These are phyloP conservation scores for Aspergillus novofumigatus DNA, from an alignment of 2,329 filamentous ascomycete genomes.

Conservation along the genomic window DNA sequence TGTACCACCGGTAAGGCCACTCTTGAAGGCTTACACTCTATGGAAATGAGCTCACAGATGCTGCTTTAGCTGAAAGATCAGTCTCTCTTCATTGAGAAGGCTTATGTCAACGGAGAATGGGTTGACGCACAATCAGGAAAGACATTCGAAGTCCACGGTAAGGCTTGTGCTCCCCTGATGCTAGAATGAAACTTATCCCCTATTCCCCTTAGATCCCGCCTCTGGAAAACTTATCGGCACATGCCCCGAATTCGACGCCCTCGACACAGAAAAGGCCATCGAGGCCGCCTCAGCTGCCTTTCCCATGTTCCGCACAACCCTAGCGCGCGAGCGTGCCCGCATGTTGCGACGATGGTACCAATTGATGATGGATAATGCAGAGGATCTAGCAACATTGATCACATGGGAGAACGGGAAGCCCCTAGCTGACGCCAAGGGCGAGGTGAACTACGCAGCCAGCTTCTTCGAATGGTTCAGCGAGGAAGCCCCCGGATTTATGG, in stretches of 20 bases:
- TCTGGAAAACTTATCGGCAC: conserved; percentile 76
- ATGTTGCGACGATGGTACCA: conserved; percentile 66
- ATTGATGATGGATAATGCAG: conserved; percentile 61
- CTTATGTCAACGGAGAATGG: conserved; percentile 93
- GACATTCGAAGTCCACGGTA: conserved; percentile 82
- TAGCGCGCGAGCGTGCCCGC: conserved; percentile 56
- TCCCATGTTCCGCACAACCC: conserved; percentile 56
- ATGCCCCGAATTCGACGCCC: conserved; percentile 71
- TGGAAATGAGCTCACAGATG: conserved; percentile 3
- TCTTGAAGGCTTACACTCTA: neutral
- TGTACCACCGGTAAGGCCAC: conserved; percentile 34
- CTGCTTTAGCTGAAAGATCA: conserved; percentile 64
- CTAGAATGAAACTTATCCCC: neutral
- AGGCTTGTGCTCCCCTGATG: conserved; percentile 3
- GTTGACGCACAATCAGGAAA: conserved; percentile 77
- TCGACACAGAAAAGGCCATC: conserved; percentile 79
- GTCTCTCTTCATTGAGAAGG: conserved; percentile 76
- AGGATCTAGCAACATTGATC: conserved; percentile 62
- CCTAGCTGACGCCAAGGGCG: conserved; percentile 55
- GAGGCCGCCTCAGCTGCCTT: conserved; percentile 72
- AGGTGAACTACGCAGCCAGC: conserved; percentile 55
- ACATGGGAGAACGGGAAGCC: conserved; percentile 70
- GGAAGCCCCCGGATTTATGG: conserved; percentile 58
- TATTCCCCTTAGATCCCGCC: conserved; percentile 62
- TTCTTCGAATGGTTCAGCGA: conserved; percentile 64